These are phyloP conservation scores for Pterula multifida DNA, from an alignment of 1,284 basidiomycete genomes.

Conservation along the genomic window DNA sequence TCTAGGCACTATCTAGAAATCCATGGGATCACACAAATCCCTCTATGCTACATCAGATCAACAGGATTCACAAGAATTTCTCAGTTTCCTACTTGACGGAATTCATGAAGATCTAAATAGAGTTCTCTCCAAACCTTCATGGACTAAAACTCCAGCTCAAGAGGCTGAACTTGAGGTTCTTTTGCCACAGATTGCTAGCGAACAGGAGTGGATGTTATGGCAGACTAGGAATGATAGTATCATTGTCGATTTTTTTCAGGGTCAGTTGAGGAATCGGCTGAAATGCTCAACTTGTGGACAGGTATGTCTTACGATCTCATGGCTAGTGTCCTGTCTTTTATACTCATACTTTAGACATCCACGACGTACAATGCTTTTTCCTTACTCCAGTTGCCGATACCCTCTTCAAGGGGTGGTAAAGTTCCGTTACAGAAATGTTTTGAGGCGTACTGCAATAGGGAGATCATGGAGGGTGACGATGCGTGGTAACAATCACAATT, in stretches of 20 bases:
- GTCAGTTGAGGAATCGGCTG: slow-evolving; percentile 87
- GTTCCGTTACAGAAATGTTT: slow-evolving; percentile 75
- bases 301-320: slow-evolving; percentile 36
- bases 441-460: slow-evolving; percentile 84
- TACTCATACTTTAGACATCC: slow-evolving; percentile 56
- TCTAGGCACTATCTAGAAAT: slow-evolving; percentile 36
- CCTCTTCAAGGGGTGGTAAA: slow-evolving; percentile 50
- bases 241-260: slow-evolving; percentile 96
- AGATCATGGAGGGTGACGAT: slow-evolving; percentile 88
- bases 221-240: slow-evolving; percentile 86
- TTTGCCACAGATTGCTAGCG: slow-evolving; percentile 83
- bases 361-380: slow-evolving; percentile 98
- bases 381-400: slow-evolving; percentile 88
- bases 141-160: slow-evolving; percentile 68
- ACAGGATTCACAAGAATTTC: slow-evolving; percentile 96
- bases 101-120: slow-evolving; percentile 96
- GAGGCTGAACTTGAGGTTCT: slow-evolving; percentile 83
- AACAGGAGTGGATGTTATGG: slow-evolving; percentile 91
- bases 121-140: slow-evolving; percentile 65
- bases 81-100: slow-evolving; percentile 89
- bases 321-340: too few species aligned
- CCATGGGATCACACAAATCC: slow-evolving; percentile 75
- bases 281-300: slow-evolving; percentile 87
- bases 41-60: slow-evolving; percentile 90
- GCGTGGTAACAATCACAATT: slow-evolving; percentile 61